These are phyloP conservation scores for Fusarium denticulatum DNA, from an alignment of 2,329 filamentous ascomycete genomes.

Conservation along the genomic window DNA sequence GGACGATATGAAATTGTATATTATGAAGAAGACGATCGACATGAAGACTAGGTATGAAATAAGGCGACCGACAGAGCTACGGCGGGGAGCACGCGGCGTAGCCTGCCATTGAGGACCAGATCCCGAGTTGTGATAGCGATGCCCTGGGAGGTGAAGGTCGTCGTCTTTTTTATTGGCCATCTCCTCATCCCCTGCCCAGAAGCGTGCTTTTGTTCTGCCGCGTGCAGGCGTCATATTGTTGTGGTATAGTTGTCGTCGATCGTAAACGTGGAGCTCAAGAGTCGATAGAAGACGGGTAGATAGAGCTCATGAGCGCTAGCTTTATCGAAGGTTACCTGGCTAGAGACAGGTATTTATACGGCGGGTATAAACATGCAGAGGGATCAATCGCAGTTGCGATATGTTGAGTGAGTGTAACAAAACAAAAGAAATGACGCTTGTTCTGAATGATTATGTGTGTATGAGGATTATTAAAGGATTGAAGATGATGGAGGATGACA, in stretches of 20 bases:
- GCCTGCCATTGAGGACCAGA: constrained; percentile 52
- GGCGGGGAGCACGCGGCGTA: constrained; percentile 54
- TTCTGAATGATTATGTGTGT: not conserved
- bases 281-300: constrained; percentile 3
- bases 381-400: constrained; percentile 5
- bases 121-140: constrained; percentile 42
- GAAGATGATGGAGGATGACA: constrained; percentile 20
- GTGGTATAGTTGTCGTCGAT: constrained; percentile 2
- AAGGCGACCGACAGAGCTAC: constrained; percentile 64
- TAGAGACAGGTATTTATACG: constrained; percentile 6
- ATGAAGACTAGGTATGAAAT: constrained; percentile 65
- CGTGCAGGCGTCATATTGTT: constrained; percentile 52
- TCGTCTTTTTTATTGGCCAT: constrained; percentile 68
- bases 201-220: constrained; percentile 47
- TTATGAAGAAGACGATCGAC: constrained; percentile 63
- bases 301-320: constrained; percentile 29
- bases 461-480: not conserved
- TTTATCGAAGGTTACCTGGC: constrained; percentile 13
- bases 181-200: constrained; percentile 64
- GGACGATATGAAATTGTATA: constrained; percentile 38
- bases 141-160: constrained; percentile 53
- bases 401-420: not conserved
- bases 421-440: not conserved
- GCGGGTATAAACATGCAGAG: not conserved
- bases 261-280: not conserved